phyloP scores from a whole-genome alignment of 371 early-diverging fungal genomes.

The Rhizomucor pusillus region DNA sequence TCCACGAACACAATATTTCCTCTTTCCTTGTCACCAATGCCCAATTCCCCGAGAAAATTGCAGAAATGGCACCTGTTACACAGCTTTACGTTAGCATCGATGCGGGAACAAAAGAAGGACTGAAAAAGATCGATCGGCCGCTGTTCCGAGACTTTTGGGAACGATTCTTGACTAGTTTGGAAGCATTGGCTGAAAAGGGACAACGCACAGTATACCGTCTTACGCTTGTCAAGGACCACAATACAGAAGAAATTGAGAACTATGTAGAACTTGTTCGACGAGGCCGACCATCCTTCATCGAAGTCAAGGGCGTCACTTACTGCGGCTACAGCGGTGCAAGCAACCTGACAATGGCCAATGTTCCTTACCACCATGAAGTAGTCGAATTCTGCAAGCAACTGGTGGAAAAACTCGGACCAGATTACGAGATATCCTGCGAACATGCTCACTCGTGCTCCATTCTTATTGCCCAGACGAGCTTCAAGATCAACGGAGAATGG shows the following conservation, averaged over 20 bases:
- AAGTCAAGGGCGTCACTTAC: conserved; percentile 75
- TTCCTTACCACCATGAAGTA: conserved; percentile 80
- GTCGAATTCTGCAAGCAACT: conserved; percentile 68
- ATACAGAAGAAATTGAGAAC: conserved; percentile 68
- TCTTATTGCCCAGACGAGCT: conserved; percentile 67
- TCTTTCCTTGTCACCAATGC: conserved; percentile 84
- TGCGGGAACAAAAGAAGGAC: conserved; percentile 73
- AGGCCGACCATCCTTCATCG: conserved; percentile 79
- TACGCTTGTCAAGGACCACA: conserved; percentile 78
- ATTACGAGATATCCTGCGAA: conserved; percentile 74
- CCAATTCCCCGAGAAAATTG: conserved; percentile 75
- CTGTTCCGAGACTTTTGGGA: conserved; percentile 85
- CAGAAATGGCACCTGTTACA: conserved; percentile 70
- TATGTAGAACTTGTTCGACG: conserved; percentile 72
- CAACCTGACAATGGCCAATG: conserved; percentile 70
- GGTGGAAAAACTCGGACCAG: conserved; percentile 50
- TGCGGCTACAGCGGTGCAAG: conserved; percentile 69
- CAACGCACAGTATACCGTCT: conserved; percentile 79
- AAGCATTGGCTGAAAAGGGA: conserved; percentile 58
- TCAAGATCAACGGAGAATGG: conserved; percentile 74
- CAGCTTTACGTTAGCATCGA: conserved; percentile 83
- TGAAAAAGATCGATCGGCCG: conserved; percentile 81
- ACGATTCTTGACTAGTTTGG: conserved; percentile 69
- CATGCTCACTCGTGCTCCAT: conserved; percentile 79
- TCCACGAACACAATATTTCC: conserved; percentile 71